These are phyloP conservation scores for Eleusine coracana DNA, from an alignment of 176 grass and related monocot species.

Conservation along the genomic window DNA sequence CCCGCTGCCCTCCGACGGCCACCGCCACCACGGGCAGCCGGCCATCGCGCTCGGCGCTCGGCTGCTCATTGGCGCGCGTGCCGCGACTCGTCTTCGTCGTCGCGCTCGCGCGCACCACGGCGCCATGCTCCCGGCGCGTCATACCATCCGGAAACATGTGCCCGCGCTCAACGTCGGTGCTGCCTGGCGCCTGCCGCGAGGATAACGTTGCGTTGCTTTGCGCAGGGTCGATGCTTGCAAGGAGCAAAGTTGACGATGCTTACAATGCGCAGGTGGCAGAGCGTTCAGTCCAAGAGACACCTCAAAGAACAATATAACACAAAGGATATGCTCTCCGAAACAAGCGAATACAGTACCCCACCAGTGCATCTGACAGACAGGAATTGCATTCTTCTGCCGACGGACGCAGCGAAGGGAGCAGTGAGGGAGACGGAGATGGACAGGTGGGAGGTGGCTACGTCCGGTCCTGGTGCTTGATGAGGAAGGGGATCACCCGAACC, in stretches of 20 bases:
- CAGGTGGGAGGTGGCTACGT: too few species aligned
- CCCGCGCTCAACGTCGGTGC: not conserved
- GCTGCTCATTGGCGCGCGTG: not conserved
- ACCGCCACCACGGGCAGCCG: not conserved
- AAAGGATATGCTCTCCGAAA: not conserved
- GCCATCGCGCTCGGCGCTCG: not conserved
- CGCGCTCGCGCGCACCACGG: not conserved
- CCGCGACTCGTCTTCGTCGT: too few species aligned
- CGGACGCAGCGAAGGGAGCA: too few species aligned
- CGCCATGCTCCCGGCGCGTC: not conserved
- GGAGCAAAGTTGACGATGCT: conserved; percentile 18
- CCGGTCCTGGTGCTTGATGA: too few species aligned
- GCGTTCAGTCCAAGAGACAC: conserved; percentile 2
- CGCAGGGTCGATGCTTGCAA: conserved; percentile 4
- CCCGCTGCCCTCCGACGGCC: conserved; percentile 15
- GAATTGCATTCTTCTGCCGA: too few species aligned
- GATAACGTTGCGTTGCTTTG: not conserved
- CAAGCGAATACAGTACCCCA: too few species aligned
- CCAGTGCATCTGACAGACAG: too few species aligned
- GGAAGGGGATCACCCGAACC: too few species aligned
- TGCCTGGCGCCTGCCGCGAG: not conserved
- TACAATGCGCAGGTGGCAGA: not conserved
- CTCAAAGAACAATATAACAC: not conserved
- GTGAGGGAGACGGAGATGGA: too few species aligned
- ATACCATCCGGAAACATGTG: conserved; percentile 36